A percentile compares a stretch with the other conserved stretches of the same genome.
Conservation (phyloP, 768 basidiomycete species). For the Amanita pseudoporphyria region DNA sequence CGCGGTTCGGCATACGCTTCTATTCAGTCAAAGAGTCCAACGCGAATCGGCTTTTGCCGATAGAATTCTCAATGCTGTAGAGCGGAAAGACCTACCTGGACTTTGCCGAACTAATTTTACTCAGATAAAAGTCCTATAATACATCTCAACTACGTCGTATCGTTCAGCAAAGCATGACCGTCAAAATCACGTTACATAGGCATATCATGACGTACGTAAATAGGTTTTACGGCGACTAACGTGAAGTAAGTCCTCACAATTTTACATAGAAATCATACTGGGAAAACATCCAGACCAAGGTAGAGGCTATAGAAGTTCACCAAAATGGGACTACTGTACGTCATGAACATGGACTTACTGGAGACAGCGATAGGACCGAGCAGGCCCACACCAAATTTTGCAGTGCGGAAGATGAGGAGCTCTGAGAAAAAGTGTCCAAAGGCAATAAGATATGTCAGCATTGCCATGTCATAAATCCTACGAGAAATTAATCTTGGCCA, state of each 20-base stretch:
- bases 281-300: conserved; percentile 77
- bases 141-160: neutral
- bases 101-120: too few species aligned
- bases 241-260: neutral
- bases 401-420: conserved; percentile 71
- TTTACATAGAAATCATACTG: conserved; percentile 75
- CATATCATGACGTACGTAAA: neutral
- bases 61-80: too few species aligned
- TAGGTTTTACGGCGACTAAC: neutral
- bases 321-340: conserved; percentile 1
- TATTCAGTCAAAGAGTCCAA: too few species aligned
- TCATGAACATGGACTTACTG: conserved; percentile 40
- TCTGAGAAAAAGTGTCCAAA: conserved; percentile 87
- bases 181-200: neutral
- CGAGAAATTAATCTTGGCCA: neutral
- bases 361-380: conserved; percentile 78
- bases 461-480: conserved; percentile 87
- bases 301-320: conserved; percentile 33
- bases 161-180: neutral
- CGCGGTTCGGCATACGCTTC: too few species aligned
- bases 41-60: too few species aligned
- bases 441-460: conserved; percentile 84
- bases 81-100: too few species aligned
- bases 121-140: neutral
- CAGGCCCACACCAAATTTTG: conserved; percentile 48